A percentile compares a stretch with the other conserved stretches of the same genome.
These are phyloP conservation scores for Wickerhamiella infanticola DNA, from an alignment of 1,139 yeast genomes.

Conservation along the genomic window DNA sequence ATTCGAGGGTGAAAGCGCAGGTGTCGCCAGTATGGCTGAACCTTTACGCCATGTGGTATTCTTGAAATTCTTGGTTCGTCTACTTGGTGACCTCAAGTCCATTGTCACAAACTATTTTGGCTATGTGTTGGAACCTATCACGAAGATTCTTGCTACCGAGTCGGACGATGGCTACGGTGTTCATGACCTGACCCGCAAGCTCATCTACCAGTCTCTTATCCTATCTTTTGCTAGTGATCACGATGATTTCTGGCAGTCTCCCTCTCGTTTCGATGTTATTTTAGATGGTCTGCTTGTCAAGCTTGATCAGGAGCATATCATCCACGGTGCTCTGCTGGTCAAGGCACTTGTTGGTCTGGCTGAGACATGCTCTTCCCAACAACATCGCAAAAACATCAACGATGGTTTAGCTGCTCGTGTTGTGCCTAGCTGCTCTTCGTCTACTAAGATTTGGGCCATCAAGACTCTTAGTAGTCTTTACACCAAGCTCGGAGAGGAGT, in stretches of 20 bases:
- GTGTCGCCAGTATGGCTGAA: conserved; percentile 9
- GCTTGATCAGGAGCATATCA: conserved; percentile 49
- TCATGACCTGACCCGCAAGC: conserved; percentile 43
- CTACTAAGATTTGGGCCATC: conserved; percentile 71
- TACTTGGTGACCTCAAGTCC: conserved; percentile 71
- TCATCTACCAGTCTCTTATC: conserved; percentile 53
- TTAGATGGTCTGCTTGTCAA: conserved; percentile 49
- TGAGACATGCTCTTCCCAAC: conserved; percentile 54
- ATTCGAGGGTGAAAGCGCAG: conserved; percentile 44
- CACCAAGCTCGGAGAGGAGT: conserved; percentile 86
- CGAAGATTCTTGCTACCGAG: conserved; percentile 30
- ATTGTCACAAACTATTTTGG: conserved; percentile 82
- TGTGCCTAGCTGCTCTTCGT: conserved; percentile 29
- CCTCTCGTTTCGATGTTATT: conserved; percentile 64
- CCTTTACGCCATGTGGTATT: conserved; percentile 37
- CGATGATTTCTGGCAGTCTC: conserved; percentile 89
- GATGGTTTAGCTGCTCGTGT: conserved; percentile 39
- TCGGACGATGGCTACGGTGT: conserved; percentile 15
- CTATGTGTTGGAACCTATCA: conserved; percentile 62
- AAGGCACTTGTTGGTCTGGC: conserved; percentile 69
- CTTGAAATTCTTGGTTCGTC: conserved; percentile 71
- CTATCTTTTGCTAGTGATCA: conserved; percentile 77
- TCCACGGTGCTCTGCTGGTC: conserved; percentile 38
- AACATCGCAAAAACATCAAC: conserved; percentile 59
- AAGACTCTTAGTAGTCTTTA: conserved; percentile 66